phyloP scores from a whole-genome alignment of 2,329 filamentous ascomycete genomes.

The Zasmidium angulare region DNA sequence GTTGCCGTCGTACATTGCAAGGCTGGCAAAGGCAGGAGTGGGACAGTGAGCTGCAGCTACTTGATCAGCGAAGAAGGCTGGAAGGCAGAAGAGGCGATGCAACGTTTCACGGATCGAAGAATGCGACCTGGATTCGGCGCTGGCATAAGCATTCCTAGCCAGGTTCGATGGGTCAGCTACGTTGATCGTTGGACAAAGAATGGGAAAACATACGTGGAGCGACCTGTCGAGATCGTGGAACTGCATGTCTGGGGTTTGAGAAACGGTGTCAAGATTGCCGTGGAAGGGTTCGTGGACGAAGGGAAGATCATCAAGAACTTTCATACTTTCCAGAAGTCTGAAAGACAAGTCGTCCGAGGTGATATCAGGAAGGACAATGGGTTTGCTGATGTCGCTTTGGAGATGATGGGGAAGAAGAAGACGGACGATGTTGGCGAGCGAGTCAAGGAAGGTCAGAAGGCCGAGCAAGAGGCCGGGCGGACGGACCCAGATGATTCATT shows the following conservation, averaged over 20 bases:
- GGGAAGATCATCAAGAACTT: conserved; percentile 82
- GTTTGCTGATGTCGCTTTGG: conserved; percentile 47
- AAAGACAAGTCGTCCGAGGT: conserved; percentile 67
- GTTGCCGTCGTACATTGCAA: conserved; percentile 96
- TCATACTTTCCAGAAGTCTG: conserved; percentile 73
- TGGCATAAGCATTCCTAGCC: conserved; percentile 90
- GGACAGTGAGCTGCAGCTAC: conserved; percentile 84
- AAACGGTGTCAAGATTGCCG: conserved; percentile 80
- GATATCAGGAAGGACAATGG: conserved; percentile 43
- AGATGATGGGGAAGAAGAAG: conserved; percentile 42
- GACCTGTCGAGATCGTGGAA: conserved; percentile 80
- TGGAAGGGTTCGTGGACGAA: conserved; percentile 85
- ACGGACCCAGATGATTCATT: conserved; percentile 37
- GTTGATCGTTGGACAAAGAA: conserved; percentile 80
- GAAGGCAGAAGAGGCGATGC: conserved; percentile 62
- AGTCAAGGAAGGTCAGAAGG: conserved; percentile 21
- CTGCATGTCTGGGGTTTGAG: conserved; percentile 86
- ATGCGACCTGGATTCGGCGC: conserved; percentile 89
- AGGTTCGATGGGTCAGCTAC: conserved; percentile 83
- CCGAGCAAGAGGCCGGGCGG: conserved; percentile 16
- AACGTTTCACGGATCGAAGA: conserved; percentile 73
- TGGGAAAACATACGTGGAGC: conserved; percentile 70
- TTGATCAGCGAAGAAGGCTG: conserved; percentile 83
- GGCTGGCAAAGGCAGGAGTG: conserved; percentile 90
- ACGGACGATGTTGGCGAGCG: conserved; percentile 18